phyloP scores from a whole-genome alignment of 139 green algal species.

The Mesotaenium endlicherianum region DNA sequence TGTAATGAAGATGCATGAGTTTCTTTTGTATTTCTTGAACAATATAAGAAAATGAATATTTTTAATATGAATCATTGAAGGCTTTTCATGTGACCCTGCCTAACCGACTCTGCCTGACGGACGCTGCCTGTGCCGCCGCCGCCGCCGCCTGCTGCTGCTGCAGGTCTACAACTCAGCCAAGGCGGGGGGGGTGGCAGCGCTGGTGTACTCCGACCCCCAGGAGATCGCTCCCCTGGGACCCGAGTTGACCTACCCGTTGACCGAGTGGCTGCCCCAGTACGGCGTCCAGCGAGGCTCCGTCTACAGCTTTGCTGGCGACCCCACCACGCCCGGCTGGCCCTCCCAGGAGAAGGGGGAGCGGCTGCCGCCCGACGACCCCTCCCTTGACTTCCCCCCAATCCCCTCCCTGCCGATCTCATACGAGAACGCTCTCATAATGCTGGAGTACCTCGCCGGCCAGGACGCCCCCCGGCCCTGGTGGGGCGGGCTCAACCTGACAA shows the following conservation, averaged over 20 bases:
- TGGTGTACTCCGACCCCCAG: conserved; percentile 43
- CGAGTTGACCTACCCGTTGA: conserved; percentile 37
- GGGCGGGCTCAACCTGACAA: neutral
- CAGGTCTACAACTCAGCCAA: conserved; percentile 38
- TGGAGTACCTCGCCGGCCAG: neutral
- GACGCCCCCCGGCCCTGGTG: neutral
- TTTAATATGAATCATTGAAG: too few species aligned
- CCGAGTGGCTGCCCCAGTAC: conserved; percentile 4
- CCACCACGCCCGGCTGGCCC: conserved; percentile 38
- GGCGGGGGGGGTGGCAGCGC: neutral
- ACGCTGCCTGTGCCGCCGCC: too few species aligned
- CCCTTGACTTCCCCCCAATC: conserved; percentile 9
- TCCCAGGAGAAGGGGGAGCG: conserved; percentile 23
- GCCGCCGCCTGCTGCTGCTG: too few species aligned
- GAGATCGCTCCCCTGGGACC: neutral
- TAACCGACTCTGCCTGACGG: too few species aligned
- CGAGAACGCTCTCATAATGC: conserved; percentile 1
- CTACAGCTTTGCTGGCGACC: conserved; percentile 9
- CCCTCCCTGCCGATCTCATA: conserved; percentile 37
- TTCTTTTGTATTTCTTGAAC: too few species aligned
- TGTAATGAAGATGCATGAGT: too few species aligned
- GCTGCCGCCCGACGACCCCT: neutral
- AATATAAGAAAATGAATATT: too few species aligned
- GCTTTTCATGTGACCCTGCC: too few species aligned
- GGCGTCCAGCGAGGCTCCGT: conserved; percentile 35